phyloP scores from a whole-genome alignment of 805 yeast species.

The Saccharomyces kudriavzevii region DNA sequence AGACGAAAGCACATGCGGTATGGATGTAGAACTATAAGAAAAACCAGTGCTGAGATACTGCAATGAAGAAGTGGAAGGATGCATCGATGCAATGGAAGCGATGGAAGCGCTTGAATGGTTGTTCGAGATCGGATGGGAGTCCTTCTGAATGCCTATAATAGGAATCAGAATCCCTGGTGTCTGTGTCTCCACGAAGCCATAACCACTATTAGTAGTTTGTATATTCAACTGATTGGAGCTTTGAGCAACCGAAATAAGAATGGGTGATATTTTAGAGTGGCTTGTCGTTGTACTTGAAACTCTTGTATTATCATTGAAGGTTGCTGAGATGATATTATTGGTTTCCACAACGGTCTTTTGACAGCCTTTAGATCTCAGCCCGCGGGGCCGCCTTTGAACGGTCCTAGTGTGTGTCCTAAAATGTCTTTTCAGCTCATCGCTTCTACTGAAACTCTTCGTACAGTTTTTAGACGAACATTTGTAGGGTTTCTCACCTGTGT shows the following conservation, averaged over 20 bases:
- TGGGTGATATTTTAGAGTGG: neutral
- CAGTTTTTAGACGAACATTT: slow-evolving; percentile 77
- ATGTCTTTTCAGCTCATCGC: slow-evolving; percentile 82
- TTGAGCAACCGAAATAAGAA: neutral
- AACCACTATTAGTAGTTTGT: neutral
- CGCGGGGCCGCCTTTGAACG: slow-evolving; percentile 28
- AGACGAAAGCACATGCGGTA: slow-evolving; percentile 2
- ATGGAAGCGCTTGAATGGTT: neutral
- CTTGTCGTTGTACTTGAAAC: neutral
- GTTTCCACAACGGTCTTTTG: neutral
- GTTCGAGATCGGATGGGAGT: slow-evolving; percentile 1
- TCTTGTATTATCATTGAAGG: neutral
- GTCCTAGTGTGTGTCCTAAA: slow-evolving; percentile 68
- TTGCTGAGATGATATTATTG: neutral
- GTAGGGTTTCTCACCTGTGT: slow-evolving; percentile 88
- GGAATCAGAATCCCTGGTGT: neutral
- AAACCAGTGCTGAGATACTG: neutral
- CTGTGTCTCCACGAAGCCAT: neutral
- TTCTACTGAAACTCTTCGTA: slow-evolving; percentile 65
- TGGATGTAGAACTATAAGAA: neutral
- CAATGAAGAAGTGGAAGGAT: neutral
- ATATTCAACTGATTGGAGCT: neutral
- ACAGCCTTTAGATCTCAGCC: slow-evolving; percentile 1
- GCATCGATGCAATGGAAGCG: neutral
- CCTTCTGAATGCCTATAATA: slow-evolving; percentile 1